Conservation (phyloP, 352 stramenopile species). For the Phytophthora kernoviae region DNA sequence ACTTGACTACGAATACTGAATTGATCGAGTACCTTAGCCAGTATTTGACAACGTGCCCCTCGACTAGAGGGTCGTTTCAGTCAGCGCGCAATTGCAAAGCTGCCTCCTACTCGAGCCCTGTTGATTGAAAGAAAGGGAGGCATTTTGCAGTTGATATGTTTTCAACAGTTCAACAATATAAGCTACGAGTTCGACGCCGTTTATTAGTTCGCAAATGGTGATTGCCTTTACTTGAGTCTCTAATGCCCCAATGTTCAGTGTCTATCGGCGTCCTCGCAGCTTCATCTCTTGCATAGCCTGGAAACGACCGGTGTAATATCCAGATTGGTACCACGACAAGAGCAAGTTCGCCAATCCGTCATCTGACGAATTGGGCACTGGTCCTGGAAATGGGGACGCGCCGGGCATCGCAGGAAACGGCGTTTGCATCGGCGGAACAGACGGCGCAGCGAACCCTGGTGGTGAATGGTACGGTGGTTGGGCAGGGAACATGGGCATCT, state of each 20-base stretch:
- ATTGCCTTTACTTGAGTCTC: too few relatives aligned
- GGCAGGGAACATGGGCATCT: constrained; percentile 16
- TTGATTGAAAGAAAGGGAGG: too few relatives aligned
- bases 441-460: constrained; percentile 9
- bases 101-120: too few relatives aligned
- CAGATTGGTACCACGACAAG: constrained; percentile 86
- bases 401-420: constrained; percentile 33
- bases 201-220: too few relatives aligned
- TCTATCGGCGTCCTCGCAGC: constrained; percentile 29
- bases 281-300: constrained; percentile 83
- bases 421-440: constrained; percentile 26
- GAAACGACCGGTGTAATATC: constrained; percentile 82
- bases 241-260: constrained; percentile 1
- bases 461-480: constrained; percentile 38
- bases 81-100: too few relatives aligned
- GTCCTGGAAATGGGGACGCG: constrained; percentile 19
- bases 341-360: constrained; percentile 76
- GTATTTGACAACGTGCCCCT: too few relatives aligned
- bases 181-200: too few relatives aligned
- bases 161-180: too few relatives aligned
- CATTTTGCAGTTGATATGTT: too few relatives aligned
- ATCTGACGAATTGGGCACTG: constrained; percentile 26
- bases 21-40: too few relatives aligned
- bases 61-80: too few relatives aligned
- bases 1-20: too few relatives aligned